Conservation (phyloP, 768 basidiomycete species). For the Amyloporia xantha region DNA sequence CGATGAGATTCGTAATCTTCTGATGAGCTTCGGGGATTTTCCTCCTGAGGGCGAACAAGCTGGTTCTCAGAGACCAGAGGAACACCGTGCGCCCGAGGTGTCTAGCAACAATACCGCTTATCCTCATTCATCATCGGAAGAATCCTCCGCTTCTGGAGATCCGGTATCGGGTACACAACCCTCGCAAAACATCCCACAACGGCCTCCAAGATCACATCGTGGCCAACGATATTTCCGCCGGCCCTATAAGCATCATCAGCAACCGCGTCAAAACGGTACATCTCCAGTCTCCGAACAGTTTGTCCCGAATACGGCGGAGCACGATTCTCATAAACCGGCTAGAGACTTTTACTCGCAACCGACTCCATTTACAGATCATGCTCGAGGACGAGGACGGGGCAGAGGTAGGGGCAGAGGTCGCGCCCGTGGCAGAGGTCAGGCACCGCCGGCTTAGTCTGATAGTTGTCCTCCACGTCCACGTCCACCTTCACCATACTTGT, state of each 20-base stretch:
- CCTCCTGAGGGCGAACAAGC: no score
- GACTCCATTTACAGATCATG: slow-evolving; percentile 29
- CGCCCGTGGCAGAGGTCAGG: background rate
- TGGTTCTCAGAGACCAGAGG: background rate
- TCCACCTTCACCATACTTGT: no score
- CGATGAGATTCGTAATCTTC: slow-evolving; percentile 45
- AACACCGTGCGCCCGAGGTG: background rate
- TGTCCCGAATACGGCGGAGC: background rate
- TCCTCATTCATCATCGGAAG: background rate
- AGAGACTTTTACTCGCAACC: background rate
- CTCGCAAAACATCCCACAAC: background rate
- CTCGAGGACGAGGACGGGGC: slow-evolving; percentile 34
- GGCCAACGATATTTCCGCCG: slow-evolving; percentile 6
- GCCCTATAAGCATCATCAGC: slow-evolving; percentile 9
- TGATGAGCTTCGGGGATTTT: slow-evolving; percentile 46
- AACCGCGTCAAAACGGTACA: slow-evolving; percentile 1
- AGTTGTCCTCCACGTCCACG: no score
- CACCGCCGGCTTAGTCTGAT: background rate
- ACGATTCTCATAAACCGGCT: background rate
- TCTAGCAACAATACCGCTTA: background rate
- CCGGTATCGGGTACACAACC: background rate
- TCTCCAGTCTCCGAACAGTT: slow-evolving; percentile 4
- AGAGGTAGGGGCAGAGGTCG: slow-evolving; percentile 13
- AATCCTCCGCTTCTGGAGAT: background rate
- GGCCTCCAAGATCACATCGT: slow-evolving; percentile 1